Evolutionary conservation across 257 asterid species (phyloP), one percentile per base, ranked within the genome.

Genomic region (Echium plantagineum): DNA sequence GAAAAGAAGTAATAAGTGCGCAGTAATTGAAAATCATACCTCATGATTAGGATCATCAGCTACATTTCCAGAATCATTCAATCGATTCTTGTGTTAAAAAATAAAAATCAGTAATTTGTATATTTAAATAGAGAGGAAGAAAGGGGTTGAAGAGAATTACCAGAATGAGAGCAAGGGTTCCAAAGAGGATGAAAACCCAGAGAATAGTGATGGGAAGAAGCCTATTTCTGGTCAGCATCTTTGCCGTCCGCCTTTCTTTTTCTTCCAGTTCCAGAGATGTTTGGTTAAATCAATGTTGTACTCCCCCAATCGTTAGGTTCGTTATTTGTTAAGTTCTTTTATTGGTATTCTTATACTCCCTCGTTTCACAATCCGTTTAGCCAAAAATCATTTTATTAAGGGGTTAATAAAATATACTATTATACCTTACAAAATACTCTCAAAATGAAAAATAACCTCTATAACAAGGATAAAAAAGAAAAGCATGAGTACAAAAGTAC

Each of bases 131-230:
- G 16, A 63, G 28, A 32, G 38, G 38, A 66, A 42, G 21, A 52
- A 63, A 58, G 20, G 21, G 59, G 60, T 9, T 9, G 7, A 28
- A 24, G 12, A 24, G 1, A 24, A 24, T 21, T 67, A 90, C 97
- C 78, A 86, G 69, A 65, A 90, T 84, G 52, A 90, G 73, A 61
- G 81, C 90, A 42, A 86, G 83, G 58, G 90, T 79, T 56, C 85
- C 96, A 32, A 84, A 86, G 15, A 86, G 71, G 69, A 85, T 67
- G 26, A 86, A 59, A 75, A 83, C 71, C 94, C 96, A 90, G 22
- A 83, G 13, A 67, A 84, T 49, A 9, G 71, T 78, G 19, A 77
- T 10, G 0, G 90, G 85, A 21, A 85, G 35, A 61, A 83, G 71
- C 63, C 69, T 79, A 72, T 75, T 80, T 15, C 76, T 70, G 76